phyloP scores from a whole-genome alignment of 352 stramenopile species.

The Blastocystis sp. region DNA sequence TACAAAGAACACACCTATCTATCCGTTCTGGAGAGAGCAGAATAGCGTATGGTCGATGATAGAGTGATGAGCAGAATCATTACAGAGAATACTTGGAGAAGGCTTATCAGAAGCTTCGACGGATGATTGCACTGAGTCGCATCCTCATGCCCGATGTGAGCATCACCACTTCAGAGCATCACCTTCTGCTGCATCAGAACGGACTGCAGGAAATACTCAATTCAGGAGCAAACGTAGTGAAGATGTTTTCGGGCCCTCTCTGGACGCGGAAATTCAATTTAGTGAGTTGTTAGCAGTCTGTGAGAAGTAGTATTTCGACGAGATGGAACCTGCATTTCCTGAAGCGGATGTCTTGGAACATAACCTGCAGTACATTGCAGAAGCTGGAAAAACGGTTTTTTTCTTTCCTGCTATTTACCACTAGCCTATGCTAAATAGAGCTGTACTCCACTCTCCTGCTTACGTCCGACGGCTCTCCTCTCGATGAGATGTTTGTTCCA shows the following conservation, averaged over 20 bases:
- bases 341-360: conserved; percentile 1
- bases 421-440: neutral
- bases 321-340: conserved; percentile 1
- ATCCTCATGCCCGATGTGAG: neutral
- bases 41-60: neutral
- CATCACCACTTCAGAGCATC: neutral
- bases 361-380: neutral
- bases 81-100: neutral
- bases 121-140: conserved; percentile 5
- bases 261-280: conserved; percentile 40
- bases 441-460: neutral
- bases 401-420: neutral
- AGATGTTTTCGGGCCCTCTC: conserved; percentile 28
- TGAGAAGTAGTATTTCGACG: conserved; percentile 2
- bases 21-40: conserved; percentile 39
- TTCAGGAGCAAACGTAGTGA: conserved; percentile 8
- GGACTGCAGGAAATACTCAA: neutral
- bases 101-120: neutral
- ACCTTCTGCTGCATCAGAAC: neutral
- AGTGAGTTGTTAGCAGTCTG: neutral
- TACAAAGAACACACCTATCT: conserved; percentile 27
- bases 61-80: neutral
- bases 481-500: neutral
- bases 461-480: neutral
- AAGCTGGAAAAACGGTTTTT: neutral